Percentiles rank a stretch among this genome's conserved stretches.
These are phyloP conservation scores for Starmerella potacharoeniae DNA, from an alignment of 805 yeast species.

Conservation along the genomic window DNA sequence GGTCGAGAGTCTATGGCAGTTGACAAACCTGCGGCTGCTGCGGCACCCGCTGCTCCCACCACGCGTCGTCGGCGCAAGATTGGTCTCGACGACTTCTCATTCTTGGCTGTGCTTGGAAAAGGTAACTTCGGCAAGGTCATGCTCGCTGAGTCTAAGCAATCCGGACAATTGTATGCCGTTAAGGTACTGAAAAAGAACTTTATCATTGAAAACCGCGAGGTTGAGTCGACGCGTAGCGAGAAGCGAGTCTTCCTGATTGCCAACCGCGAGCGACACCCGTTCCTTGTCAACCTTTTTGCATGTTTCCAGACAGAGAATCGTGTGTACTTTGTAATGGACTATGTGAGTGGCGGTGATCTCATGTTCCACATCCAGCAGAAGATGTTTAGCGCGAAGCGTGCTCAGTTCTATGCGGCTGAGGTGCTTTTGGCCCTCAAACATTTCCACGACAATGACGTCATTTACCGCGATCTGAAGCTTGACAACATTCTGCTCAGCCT, in stretches of 20 bases:
- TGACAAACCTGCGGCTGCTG: background rate
- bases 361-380: conserved; percentile 99
- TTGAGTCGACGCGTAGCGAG: conserved; percentile 88
- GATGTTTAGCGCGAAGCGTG: conserved; percentile 77
- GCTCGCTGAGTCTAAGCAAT: conserved; percentile 85
- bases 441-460: conserved; percentile 90
- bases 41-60: background rate
- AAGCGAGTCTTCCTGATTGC: conserved; percentile 80
- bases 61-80: conserved; percentile 29
- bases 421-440: conserved; percentile 82
- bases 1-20: background rate
- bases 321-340: conserved; percentile 96
- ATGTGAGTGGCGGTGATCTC: conserved; percentile 93
- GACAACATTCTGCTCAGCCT: conserved; percentile 85
- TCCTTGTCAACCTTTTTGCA: conserved; percentile 77
- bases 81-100: conserved; percentile 89
- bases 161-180: conserved; percentile 78
- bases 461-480: conserved; percentile 89
- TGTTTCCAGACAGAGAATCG: conserved; percentile 97
- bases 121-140: conserved; percentile 98
- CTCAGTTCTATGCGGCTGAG: conserved; percentile 96
- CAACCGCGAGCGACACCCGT: conserved; percentile 84
- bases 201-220: conserved; percentile 90
- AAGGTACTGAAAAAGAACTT: conserved; percentile 94
- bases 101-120: conserved; percentile 89